These are phyloP conservation scores for Trifolium subterraneum DNA, from an alignment of 306 rosid species.

Conservation along the genomic window DNA sequence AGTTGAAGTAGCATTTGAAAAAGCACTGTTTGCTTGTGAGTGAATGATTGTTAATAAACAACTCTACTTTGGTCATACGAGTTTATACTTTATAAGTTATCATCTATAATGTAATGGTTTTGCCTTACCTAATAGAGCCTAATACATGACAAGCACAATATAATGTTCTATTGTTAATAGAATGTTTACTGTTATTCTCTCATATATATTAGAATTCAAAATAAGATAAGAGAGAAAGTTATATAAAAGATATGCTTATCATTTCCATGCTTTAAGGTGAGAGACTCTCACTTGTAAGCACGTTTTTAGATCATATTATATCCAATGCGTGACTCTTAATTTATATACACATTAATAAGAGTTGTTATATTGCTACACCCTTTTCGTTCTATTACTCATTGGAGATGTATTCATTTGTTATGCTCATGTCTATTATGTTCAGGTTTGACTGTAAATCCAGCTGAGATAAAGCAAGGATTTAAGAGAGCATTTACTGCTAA, in stretches of 20 bases:
- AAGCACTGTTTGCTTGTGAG: neutral
- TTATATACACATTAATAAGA: neutral
- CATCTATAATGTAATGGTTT: neutral
- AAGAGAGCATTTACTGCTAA: conserved; percentile 82
- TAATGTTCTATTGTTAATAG: neutral
- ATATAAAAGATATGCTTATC: neutral
- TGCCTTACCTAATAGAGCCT: neutral
- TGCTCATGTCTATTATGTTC: neutral
- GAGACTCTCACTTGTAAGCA: neutral
- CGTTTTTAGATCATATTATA: neutral
- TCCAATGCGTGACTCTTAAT: neutral
- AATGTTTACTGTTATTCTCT: neutral
- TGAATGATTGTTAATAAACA: neutral
- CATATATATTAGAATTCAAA: neutral
- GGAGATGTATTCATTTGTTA: conserved; percentile 11
- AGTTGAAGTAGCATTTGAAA: neutral
- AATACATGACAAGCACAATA: neutral
- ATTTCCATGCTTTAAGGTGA: neutral
- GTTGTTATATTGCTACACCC: neutral
- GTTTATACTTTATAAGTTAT: neutral
- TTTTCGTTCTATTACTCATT: conserved; percentile 15
- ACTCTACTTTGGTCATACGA: neutral
- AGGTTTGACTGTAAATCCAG: conserved; percentile 73
- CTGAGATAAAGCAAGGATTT: conserved; percentile 87
- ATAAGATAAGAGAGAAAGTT: neutral